Evolutionary conservation across 345 rosid genomes (phyloP).

Genomic region (Salix udensis): DNA sequence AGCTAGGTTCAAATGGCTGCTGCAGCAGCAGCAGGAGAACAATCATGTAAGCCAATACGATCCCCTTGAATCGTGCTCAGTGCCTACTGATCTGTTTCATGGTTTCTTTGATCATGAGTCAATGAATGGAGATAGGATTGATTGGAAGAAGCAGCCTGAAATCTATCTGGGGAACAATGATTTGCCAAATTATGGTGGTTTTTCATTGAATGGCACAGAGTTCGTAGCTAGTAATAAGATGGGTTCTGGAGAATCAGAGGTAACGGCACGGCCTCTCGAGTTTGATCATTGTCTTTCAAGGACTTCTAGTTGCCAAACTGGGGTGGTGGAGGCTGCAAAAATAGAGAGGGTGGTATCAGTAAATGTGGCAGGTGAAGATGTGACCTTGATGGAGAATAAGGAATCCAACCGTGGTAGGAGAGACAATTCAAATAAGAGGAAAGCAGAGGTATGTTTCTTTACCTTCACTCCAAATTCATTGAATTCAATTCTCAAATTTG

Average conservation of each 20-base stretch:
- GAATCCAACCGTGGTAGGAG: not conserved
- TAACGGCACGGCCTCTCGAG: not conserved
- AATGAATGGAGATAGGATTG: not conserved
- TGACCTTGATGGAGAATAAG: slow-evolving; percentile 4
- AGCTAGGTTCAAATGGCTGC: slow-evolving; percentile 27
- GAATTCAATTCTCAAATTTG: not conserved
- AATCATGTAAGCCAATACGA: slow-evolving; percentile 13
- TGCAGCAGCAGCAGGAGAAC: slow-evolving; percentile 31
- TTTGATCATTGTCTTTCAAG: slow-evolving; percentile 34
- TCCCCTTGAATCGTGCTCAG: slow-evolving; percentile 15
- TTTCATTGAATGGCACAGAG: slow-evolving; percentile 23
- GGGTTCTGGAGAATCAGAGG: slow-evolving; percentile 19
- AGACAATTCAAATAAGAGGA: slow-evolving; percentile 35
- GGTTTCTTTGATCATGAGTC: slow-evolving; percentile 18
- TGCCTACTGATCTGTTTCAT: slow-evolving; percentile 26
- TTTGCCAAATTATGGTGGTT: slow-evolving; percentile 24
- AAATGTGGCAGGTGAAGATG: slow-evolving; percentile 7
- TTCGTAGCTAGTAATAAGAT: slow-evolving; percentile 22
- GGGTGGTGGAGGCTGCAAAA: slow-evolving; percentile 11
- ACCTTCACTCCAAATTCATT: not conserved
- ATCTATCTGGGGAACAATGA: slow-evolving; percentile 15
- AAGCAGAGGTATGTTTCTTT: slow-evolving; percentile 36
- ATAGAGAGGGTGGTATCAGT: slow-evolving; percentile 18
- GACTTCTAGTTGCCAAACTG: slow-evolving; percentile 34
- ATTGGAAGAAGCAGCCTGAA: slow-evolving; percentile 10